Percentiles rank a stretch among this genome's conserved stretches.
These are phyloP conservation scores for Forsythia suspensa DNA, from an alignment of 257 asterid genomes.

Conservation along the genomic window DNA sequence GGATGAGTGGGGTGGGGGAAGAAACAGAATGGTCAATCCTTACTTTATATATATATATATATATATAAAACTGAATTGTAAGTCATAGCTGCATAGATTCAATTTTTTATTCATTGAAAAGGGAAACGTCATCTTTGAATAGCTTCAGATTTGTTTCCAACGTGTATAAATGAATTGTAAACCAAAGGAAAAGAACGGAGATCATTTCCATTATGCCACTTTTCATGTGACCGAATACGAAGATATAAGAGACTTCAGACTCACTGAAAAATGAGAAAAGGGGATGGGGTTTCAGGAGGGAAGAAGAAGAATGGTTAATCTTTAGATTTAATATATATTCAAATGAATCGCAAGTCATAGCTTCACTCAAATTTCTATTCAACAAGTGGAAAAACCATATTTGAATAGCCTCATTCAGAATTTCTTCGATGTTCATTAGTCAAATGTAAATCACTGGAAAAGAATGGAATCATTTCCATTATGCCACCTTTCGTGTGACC, in stretches of 20 bases:
- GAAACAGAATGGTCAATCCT: background rate
- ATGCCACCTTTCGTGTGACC: background rate
- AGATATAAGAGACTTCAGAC: background rate
- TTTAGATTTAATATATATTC: background rate
- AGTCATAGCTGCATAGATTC: background rate
- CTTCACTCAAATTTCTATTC: background rate
- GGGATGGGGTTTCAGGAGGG: background rate
- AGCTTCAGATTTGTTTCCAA: background rate
- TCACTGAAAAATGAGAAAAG: background rate
- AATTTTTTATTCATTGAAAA: background rate
- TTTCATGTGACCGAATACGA: background rate
- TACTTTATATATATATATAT: background rate
- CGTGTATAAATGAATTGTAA: background rate
- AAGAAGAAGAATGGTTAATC: background rate
- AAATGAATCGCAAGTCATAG: background rate
- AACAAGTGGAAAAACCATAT: background rate
- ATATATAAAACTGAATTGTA: background rate
- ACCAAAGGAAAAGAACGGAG: background rate
- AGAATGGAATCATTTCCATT: background rate
- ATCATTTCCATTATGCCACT: background rate
- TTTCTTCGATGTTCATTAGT: too few relatives aligned
- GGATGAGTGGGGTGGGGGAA: background rate
- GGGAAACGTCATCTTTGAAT: background rate
- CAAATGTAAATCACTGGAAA: background rate
- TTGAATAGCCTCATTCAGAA: background rate